Conservation (phyloP, 2,329 filamentous ascomycete species). For the Stylonectria norvegica region DNA sequence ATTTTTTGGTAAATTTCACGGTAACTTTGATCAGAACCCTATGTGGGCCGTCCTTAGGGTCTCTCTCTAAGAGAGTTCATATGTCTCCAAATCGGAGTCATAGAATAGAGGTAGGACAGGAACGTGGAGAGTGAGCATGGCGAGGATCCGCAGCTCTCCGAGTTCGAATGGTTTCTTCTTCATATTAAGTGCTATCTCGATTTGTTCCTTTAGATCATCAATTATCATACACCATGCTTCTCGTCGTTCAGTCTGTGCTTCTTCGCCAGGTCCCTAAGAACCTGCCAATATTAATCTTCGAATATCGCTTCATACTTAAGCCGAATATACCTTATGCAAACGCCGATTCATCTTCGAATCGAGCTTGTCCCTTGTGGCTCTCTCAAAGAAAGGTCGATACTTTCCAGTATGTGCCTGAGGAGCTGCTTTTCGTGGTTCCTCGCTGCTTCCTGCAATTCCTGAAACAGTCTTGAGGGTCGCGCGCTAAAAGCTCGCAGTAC, state of each 20-base stretch:
- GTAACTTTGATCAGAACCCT: conserved; percentile 16
- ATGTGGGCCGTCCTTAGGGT: conserved; percentile 12
- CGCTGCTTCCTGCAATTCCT: no score
- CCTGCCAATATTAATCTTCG: no score
- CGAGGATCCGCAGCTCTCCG: conserved; percentile 20
- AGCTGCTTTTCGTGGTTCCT: no score
- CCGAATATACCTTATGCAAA: conserved; percentile 14
- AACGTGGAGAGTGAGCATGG: conserved; percentile 19
- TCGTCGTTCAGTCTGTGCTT: conserved; percentile 16
- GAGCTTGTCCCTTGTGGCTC: no score
- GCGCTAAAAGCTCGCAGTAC: no score
- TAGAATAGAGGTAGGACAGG: conserved; percentile 11
- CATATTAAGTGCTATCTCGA: conserved; percentile 26
- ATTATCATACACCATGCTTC: conserved; percentile 23
- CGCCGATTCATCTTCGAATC: conserved; percentile 13
- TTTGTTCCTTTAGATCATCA: conserved; percentile 20
- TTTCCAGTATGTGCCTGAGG: no score
- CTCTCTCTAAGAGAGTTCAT: conserved; percentile 9
- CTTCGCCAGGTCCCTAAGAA: conserved; percentile 21
- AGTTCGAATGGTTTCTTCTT: conserved; percentile 25
- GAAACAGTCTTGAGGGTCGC: no score
- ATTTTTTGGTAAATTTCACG: conserved; percentile 22
- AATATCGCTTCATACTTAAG: conserved; percentile 1
- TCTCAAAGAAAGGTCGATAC: no score
- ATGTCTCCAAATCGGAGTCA: conserved; percentile 18